Percentiles rank a stretch among this genome's conserved stretches.
These are phyloP conservation scores for Fusarium sp. DNA, from an alignment of 2,329 filamentous ascomycete genomes.

Conservation along the genomic window DNA sequence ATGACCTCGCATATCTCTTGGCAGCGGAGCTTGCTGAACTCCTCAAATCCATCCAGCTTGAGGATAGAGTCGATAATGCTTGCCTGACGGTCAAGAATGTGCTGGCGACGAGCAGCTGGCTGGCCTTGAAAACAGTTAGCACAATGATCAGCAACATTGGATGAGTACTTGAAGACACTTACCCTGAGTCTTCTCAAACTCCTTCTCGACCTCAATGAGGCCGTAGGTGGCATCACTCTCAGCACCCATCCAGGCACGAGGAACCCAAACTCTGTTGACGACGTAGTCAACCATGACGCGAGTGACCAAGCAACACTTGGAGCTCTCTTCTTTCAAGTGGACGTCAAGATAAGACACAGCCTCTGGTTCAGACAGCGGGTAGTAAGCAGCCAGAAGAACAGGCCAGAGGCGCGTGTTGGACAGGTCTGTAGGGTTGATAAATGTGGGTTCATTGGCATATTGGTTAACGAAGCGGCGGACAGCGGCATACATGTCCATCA, in stretches of 20 bases:
- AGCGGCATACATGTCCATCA: constrained; percentile 55
- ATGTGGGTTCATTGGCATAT: constrained; percentile 52
- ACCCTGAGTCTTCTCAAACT: constrained; percentile 55
- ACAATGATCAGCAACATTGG: background rate
- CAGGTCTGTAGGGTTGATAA: constrained; percentile 49
- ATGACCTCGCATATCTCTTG: constrained; percentile 60
- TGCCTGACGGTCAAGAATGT: constrained; percentile 57
- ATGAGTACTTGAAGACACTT: background rate
- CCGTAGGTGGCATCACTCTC: constrained; percentile 53
- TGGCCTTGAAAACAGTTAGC: constrained; percentile 50
- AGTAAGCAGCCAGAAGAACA: constrained; percentile 55
- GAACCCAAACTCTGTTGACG: constrained; percentile 58
- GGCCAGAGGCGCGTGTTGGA: constrained; percentile 54
- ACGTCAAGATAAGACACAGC: constrained; percentile 58
- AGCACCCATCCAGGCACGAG: constrained; percentile 57
- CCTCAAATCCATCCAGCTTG: constrained; percentile 48
- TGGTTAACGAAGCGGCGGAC: constrained; percentile 56
- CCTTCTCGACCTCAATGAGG: constrained; percentile 55
- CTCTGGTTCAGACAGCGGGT: constrained; percentile 55
- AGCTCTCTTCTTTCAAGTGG: constrained; percentile 57
- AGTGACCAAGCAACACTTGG: constrained; percentile 60
- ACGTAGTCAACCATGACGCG: constrained; percentile 59
- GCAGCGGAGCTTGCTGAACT: constrained; percentile 53
- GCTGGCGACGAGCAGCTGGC: constrained; percentile 54
- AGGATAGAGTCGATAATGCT: constrained; percentile 57